phyloP scores from a whole-genome alignment of 2,329 filamentous ascomycete species.

The Botrytis tulipae region DNA sequence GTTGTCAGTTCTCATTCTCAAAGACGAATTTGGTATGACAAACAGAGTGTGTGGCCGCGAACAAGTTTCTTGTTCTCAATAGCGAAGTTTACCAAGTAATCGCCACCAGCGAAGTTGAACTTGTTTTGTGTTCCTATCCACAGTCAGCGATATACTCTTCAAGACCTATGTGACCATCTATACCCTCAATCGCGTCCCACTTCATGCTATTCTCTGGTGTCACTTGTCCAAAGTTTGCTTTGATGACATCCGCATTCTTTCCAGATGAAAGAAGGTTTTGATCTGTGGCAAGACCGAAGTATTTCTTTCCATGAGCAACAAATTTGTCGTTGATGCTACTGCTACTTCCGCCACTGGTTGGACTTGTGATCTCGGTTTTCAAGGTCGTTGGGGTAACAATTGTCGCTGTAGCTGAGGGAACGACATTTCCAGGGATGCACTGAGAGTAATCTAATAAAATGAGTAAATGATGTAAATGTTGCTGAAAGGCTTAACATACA shows the following conservation, averaged over 20 bases:
- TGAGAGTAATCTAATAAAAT: constrained; percentile 29
- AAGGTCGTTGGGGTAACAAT: constrained; percentile 16
- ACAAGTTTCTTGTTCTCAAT: constrained; percentile 54
- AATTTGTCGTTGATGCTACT: constrained; percentile 56
- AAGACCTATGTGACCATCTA: neutral
- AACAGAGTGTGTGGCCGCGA: constrained; percentile 67
- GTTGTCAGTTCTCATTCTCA: constrained; percentile 52
- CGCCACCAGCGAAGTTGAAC: constrained; percentile 57
- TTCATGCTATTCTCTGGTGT: constrained; percentile 70
- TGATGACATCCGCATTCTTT: constrained; percentile 54
- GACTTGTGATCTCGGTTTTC: neutral
- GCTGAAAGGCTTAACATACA: neutral
- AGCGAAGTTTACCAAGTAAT: constrained; percentile 60
- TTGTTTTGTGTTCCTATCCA: constrained; percentile 40
- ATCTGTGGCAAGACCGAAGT: constrained; percentile 60
- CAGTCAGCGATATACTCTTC: neutral
- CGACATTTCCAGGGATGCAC: constrained; percentile 27
- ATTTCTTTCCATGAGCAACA: constrained; percentile 63
- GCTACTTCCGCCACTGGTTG: constrained; percentile 39
- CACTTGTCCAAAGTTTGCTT: constrained; percentile 60
- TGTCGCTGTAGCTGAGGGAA: constrained; percentile 13
- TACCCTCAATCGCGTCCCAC: constrained; percentile 56
- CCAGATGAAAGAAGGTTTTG: constrained; percentile 49
- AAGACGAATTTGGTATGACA: constrained; percentile 42
- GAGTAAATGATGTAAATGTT: neutral